Evolutionary conservation across 345 rosid species (phyloP).

Genomic region (Syzygium aromaticum): DNA sequence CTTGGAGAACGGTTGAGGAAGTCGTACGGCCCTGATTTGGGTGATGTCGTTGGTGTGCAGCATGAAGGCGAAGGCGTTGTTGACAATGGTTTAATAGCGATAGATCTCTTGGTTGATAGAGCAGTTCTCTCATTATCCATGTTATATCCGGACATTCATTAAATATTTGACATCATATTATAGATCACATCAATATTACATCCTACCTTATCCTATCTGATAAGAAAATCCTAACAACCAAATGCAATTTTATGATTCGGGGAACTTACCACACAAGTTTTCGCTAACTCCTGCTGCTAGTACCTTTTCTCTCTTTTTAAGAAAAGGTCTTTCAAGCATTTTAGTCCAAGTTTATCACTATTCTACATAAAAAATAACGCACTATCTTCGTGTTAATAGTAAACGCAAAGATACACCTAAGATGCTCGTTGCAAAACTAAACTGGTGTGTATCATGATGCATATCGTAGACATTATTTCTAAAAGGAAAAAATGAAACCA

Average conservation of each 20-base stretch:
- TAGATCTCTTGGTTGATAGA: not conserved
- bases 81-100: not conserved
- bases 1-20: not conserved
- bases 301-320: not conserved
- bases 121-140: not conserved
- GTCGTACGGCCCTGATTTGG: not conserved
- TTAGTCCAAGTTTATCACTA: not conserved
- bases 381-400: not conserved
- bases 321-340: not conserved
- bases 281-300: not conserved
- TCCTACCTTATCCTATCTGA: fast-evolving
- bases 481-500: not conserved
- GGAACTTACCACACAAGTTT: not conserved
- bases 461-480: not conserved
- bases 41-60: not conserved
- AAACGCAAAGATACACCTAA: not conserved
- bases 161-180: not conserved
- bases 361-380: not conserved
- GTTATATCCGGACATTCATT: not conserved
- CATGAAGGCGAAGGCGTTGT: not conserved
- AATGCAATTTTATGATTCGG: not conserved
- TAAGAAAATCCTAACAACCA: fast-evolving
- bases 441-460: not conserved
- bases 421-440: not conserved
- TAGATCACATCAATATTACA: fast-evolving